Conservation (phyloP, 1,139 yeast species). For the Scheffersomyces illinoinensis region DNA sequence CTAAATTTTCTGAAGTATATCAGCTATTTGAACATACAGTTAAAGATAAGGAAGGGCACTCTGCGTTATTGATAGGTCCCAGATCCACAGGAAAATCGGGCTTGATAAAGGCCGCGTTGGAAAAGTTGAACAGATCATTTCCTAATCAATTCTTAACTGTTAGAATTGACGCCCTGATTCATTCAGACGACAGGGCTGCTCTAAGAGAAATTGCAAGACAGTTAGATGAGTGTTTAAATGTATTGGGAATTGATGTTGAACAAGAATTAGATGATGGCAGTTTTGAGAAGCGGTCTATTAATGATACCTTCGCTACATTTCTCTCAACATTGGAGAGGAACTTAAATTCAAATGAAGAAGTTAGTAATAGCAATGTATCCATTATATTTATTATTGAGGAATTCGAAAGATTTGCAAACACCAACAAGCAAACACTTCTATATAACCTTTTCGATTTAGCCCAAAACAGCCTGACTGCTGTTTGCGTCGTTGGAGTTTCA, state of each 20-base stretch:
- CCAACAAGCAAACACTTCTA: slow-evolving; percentile 72
- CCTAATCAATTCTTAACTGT: slow-evolving; percentile 58
- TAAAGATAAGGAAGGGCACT: slow-evolving; percentile 73
- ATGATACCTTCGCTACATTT: slow-evolving; percentile 42
- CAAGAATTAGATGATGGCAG: slow-evolving; percentile 15
- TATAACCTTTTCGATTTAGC: slow-evolving; percentile 87
- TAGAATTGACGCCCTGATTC: slow-evolving; percentile 68
- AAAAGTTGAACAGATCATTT: slow-evolving; percentile 39
- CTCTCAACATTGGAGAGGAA: slow-evolving; percentile 32
- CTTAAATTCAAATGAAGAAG: slow-evolving; percentile 11
- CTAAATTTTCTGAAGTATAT: slow-evolving; percentile 50
- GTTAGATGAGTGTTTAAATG: slow-evolving; percentile 49
- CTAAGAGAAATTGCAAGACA: slow-evolving; percentile 85
- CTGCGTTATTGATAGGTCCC: slow-evolving; percentile 80
- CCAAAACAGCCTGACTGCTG: slow-evolving; percentile 73
- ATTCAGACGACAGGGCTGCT: slow-evolving; percentile 75
- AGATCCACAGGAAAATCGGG: slow-evolving; percentile 75
- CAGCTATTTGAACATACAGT: slow-evolving; percentile 66
- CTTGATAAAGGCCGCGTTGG: slow-evolving; percentile 59
- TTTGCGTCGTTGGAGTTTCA: slow-evolving; percentile 80
- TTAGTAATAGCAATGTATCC: slow-evolving; percentile 37
- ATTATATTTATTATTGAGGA: slow-evolving; percentile 82
- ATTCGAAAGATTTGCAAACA: slow-evolving; percentile 68
- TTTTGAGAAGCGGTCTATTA: slow-evolving; percentile 39
- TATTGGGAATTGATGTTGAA: slow-evolving; percentile 4